Base-by-base conservation (phyloP, 1,284 basidiomycete species). In the Hemileia vastatrix region DNA sequence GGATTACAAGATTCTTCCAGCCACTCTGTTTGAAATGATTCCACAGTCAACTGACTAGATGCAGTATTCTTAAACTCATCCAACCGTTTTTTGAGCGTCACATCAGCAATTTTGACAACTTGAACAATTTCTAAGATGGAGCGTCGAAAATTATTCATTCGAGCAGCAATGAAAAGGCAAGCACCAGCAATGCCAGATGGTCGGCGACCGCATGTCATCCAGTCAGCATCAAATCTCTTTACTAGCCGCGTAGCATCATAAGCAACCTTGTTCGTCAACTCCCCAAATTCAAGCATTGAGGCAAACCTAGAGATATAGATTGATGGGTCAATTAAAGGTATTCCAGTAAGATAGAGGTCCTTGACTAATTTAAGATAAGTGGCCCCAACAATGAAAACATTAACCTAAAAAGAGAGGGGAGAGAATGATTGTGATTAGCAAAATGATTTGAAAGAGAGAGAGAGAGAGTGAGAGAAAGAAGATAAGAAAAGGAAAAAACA, bases 181-280 rank as follows among this genome's bases (percentile, higher is more conserved):
- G 95, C 95, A 31, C 95, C 95, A 75, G 94, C 97, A 64, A 99
- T 93, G 15, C 95, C 95, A 0, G 95, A 91, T 0, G 95, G 95
- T 9, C 95, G 83, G 47, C 95, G 85, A 40, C 95, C 95, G 31
- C 87, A 86, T 4, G 89, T 88, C 83, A 99, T 92, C 94, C 94
- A 99, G 77, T 98, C 95, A 24, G 90, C 83, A 72, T 92, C 87
- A 77, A 98, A 97, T 24, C 95, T 88, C 66, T 88, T 85, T 18
- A 97, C 90, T 54, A 98, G 86, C 0, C 94, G 86, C 0, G 90
- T 86, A 0, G 95, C 95, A 72, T 99, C 95, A 11, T 86, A 85
- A 1, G 93, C 91, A 1, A 99, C 91, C 65, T 84, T 86, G 67
- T 88, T 84, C 1, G 91, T 94, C 73, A 94, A 89, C 55, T 93